Evolutionary conservation across 1,139 yeast species (phyloP).

Genomic region (Eremothecium coryli): DNA sequence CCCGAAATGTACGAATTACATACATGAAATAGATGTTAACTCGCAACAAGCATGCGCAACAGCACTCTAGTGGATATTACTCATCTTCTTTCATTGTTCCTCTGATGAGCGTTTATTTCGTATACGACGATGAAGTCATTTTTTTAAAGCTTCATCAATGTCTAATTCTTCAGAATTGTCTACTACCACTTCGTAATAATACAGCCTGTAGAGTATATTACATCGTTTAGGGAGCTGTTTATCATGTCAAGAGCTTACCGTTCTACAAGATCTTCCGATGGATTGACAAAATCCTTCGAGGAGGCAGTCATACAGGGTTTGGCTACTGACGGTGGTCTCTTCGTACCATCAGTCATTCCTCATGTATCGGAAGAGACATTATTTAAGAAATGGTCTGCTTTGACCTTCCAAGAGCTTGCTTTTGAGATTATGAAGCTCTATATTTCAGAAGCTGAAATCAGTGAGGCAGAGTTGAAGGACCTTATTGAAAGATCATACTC

Average conservation of each 20-base stretch:
- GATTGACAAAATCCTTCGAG: constrained; percentile 64
- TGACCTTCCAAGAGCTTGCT: constrained; percentile 79
- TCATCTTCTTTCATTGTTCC: too few species aligned
- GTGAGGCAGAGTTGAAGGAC: constrained; percentile 52
- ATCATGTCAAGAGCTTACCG: constrained; percentile 59
- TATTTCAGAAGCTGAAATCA: constrained; percentile 60
- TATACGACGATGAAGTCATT: too few species aligned
- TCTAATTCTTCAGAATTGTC: too few species aligned
- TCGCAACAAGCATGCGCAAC: too few species aligned
- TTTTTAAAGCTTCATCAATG: too few species aligned
- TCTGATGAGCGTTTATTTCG: too few species aligned
- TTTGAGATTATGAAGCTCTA: constrained; percentile 75
- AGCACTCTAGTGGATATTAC: too few species aligned
- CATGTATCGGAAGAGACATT: constrained; percentile 51
- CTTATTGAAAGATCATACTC: constrained; percentile 70
- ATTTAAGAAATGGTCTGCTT: constrained; percentile 53
- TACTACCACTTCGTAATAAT: too few species aligned
- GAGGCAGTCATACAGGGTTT: constrained; percentile 89
- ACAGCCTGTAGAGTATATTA: too few species aligned
- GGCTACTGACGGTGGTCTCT: constrained; percentile 94
- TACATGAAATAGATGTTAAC: too few species aligned
- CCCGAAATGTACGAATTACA: too few species aligned
- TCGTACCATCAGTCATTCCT: constrained; percentile 80
- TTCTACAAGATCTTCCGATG: constrained; percentile 68
- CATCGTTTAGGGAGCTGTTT: too few species aligned